Base-by-base conservation (phyloP, 768 basidiomycete species). In the Paxillus ammoniavirescens region DNA sequence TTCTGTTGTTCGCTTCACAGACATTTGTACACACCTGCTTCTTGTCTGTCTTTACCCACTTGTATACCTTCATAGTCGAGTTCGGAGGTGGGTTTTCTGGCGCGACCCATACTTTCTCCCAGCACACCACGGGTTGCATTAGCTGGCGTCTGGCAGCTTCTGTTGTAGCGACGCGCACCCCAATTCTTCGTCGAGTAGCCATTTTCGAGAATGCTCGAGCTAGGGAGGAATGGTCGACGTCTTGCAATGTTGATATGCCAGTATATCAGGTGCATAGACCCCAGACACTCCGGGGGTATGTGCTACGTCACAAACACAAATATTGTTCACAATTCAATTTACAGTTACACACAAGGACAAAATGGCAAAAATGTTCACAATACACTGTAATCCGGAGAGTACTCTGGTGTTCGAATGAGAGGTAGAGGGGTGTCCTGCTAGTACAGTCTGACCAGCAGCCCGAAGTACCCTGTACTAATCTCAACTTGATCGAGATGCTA, bases 51-150 rank as follows among this genome's bases (percentile, higher is more conserved):
- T 85, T 87, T 10, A 87, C 81, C 91, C 91, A 93, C 65, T 84
- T 86, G 63, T 78, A 81, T 21, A 91, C 76, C 63, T 83, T 86
- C 45, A 92, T 70, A 18, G 74, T 78, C 18, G 89, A 80, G 26
- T 80, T 80, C 23, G 81, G 68, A 15, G 81, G 61, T 21, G 80
- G 73, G 50, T 74, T 75, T 53, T 85, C 85, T 35, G 86, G 81
- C 12, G 76, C 68, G 10, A 81, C 75, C 88, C 88, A 89, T 35
- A 77, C 74, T 71, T 86, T 89, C 71, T 92, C 89, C 91, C 90
- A 93, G 58, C 85, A 89, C 26, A 78, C 81, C n/a, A 92, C 91
- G 7, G 91, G 91, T 63, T 89, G 88, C 87, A 92, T 91, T n/a
- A 91, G 76, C 69, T 90, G 87, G 54, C 89, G 80, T 37, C 89